phyloP scores from a whole-genome alignment of 805 yeast species.

The Sugiyamaella smithiae region DNA sequence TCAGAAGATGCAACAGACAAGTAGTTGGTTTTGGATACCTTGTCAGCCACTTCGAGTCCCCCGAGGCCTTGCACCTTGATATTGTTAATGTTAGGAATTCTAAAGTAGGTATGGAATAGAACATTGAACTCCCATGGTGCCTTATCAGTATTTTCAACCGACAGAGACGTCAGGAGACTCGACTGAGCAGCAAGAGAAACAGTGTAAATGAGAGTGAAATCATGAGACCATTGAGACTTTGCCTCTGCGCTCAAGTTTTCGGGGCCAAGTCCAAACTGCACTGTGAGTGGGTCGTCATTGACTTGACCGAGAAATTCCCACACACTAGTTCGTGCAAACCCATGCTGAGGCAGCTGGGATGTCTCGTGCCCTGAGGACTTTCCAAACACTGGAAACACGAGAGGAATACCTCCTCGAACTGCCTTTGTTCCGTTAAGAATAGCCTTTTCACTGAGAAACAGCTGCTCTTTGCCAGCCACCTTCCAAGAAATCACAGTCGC shows the following conservation, averaged over 20 bases:
- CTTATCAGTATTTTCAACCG: conserved; percentile 67
- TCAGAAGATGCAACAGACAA: conserved; percentile 28
- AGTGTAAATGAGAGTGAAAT: conserved; percentile 74
- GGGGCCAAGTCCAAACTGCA: conserved; percentile 89
- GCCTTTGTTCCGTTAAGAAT: conserved; percentile 88
- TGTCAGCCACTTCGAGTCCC: conserved; percentile 73
- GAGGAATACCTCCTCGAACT: conserved; percentile 95
- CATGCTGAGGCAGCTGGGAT: conserved; percentile 84
- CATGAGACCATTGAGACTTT: conserved; percentile 58
- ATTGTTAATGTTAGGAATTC: conserved; percentile 72
- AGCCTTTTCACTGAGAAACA: conserved; percentile 66
- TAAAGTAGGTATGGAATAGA: conserved; percentile 89
- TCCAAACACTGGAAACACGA: conserved; percentile 89
- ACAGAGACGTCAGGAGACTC: conserved; percentile 61
- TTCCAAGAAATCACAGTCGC: conserved; percentile 88
- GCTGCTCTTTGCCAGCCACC: conserved; percentile 66
- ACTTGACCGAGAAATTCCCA: conserved; percentile 96
- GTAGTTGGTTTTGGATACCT: conserved; percentile 54
- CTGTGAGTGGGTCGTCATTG: conserved; percentile 64
- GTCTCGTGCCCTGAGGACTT: conserved; percentile 57
- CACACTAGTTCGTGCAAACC: conserved; percentile 83
- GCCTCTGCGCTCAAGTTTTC: conserved; percentile 69
- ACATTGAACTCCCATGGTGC: conserved; percentile 81
- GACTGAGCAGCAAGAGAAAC: conserved; percentile 54
- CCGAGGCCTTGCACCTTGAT: conserved; percentile 73